Percentiles rank a stretch among this genome's conserved stretches.
phyloP scores from a whole-genome alignment of 2,329 filamentous ascomycete species.

The Graphilbum fragrans region DNA sequence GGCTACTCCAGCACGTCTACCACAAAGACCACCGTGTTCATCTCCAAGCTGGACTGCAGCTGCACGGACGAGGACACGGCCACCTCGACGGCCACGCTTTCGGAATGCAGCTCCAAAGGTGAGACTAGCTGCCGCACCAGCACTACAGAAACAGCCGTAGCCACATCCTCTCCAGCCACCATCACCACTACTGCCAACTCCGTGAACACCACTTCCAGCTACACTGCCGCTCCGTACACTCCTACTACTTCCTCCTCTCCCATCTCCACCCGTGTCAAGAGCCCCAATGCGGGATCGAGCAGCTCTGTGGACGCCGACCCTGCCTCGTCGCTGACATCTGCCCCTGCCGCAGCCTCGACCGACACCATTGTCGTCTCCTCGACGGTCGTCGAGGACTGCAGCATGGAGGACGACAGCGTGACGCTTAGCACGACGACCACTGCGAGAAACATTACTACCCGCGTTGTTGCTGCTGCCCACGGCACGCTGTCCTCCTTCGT shows the following conservation, averaged over 20 bases:
- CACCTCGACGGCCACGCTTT: slow-evolving; percentile 1
- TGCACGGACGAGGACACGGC: slow-evolving; percentile 3
- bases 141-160: not conserved
- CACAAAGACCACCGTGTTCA: slow-evolving; percentile 3
- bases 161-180: not conserved
- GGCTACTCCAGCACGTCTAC: not conserved
- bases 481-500: not conserved
- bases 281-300: not conserved
- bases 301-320: not conserved
- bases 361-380: not conserved
- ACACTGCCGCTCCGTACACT: no score
- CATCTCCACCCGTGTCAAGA: not conserved
- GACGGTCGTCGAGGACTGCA: not conserved
- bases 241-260: no score
- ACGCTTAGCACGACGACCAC: not conserved
- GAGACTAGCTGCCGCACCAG: slow-evolving; percentile 4
- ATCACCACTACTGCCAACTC: not conserved
- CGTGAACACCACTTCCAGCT: no score
- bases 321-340: not conserved
- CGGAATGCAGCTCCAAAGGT: slow-evolving; percentile 8
- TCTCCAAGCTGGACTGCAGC: slow-evolving; percentile 9
- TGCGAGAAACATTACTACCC: not conserved
- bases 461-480: not conserved
- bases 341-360: not conserved
- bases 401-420: not conserved